Percentiles rank a stretch among this genome's conserved stretches.
phyloP scores from a whole-genome alignment of 202 grass and related monocot species.

The Schoenoplectus tabernaemontani region DNA sequence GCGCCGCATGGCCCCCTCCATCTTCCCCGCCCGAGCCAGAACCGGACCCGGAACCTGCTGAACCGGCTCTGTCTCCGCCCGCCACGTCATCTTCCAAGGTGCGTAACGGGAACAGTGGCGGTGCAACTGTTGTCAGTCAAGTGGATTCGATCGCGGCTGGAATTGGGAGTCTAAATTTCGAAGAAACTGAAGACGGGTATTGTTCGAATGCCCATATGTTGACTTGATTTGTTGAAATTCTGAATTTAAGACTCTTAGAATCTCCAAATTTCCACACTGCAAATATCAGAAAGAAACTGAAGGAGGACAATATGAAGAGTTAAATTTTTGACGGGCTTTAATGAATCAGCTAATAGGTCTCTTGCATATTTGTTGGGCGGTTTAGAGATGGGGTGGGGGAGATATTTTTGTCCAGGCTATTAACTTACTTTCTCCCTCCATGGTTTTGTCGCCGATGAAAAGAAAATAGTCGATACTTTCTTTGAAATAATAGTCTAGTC shows the following conservation, averaged over 20 bases:
- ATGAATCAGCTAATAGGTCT: not conserved
- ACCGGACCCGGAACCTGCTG: slow-evolving; percentile 16
- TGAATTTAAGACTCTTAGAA: not conserved
- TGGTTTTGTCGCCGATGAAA: too few species aligned
- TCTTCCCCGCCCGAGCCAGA: slow-evolving; percentile 18
- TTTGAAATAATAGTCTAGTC: too few species aligned
- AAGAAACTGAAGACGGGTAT: slow-evolving; percentile 43
- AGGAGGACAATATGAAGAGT: not conserved
- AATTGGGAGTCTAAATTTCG: slow-evolving; percentile 73
- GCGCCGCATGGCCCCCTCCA: slow-evolving; percentile 32
- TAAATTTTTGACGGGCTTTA: not conserved
- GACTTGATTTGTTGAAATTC: not conserved
- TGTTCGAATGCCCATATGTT: slow-evolving; percentile 7
- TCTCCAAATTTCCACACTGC: not conserved
- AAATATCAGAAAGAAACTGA: not conserved
- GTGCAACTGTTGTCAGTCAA: slow-evolving; percentile 3
- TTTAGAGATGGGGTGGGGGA: not conserved
- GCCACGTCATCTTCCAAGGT: slow-evolving; percentile 45
- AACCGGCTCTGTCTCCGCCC: slow-evolving; percentile 25
- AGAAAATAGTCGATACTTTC: too few species aligned
- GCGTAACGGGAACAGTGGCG: too few species aligned
- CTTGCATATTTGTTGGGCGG: not conserved
- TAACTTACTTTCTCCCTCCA: not conserved
- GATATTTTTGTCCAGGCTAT: too few species aligned
- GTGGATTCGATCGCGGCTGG: slow-evolving; percentile 60